Evolutionary conservation across 2,329 filamentous ascomycete species (phyloP).

Genomic region (Talaromyces sp.): DNA sequence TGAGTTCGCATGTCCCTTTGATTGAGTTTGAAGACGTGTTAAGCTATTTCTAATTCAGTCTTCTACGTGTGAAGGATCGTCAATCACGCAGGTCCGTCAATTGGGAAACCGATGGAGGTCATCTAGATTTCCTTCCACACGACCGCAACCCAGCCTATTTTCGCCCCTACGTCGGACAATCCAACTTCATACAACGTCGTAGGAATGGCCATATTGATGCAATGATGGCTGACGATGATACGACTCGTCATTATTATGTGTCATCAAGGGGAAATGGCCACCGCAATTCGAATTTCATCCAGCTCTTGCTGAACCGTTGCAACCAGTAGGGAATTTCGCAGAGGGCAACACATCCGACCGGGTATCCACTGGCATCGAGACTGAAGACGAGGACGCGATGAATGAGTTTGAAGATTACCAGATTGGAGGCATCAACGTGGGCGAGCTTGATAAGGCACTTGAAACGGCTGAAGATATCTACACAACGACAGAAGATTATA

Average conservation of each 20-base stretch:
- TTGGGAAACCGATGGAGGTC: no score
- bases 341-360: no score
- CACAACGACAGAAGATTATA: not conserved
- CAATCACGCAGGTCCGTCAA: no score
- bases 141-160: not conserved
- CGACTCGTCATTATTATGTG: not conserved
- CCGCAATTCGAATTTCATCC: not conserved
- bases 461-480: not conserved
- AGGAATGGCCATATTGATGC: not conserved
- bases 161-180: not conserved
- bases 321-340: no score
- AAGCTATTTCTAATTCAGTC: no score
- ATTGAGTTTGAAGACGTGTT: no score
- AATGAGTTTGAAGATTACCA: not conserved
- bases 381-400: not conserved
- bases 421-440: not conserved
- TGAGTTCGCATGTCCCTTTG: no score
- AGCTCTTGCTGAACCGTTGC: not conserved
- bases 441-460: slow-evolving; percentile 4
- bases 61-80: no score
- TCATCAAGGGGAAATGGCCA: not conserved
- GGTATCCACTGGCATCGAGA: no score
- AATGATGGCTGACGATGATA: not conserved
- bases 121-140: no score
- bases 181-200: not conserved